phyloP scores from a whole-genome alignment of 1,284 basidiomycete genomes.

The Pseudozyma tsukubaensis region DNA sequence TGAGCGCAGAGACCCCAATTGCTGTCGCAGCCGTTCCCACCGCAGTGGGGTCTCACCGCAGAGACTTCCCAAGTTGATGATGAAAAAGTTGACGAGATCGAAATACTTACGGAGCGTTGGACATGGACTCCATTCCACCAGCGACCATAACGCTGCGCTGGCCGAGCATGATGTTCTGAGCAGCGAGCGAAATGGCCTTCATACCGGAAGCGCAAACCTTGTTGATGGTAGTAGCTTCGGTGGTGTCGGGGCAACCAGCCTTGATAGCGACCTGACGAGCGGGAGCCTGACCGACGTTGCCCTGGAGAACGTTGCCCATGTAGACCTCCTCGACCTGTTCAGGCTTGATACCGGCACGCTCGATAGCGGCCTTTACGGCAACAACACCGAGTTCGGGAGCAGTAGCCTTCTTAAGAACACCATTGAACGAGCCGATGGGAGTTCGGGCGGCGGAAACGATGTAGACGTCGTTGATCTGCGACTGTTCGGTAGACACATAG shows the following conservation, averaged over 20 bases:
- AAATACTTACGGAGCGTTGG: conserved; percentile 69
- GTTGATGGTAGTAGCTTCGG: conserved; percentile 98
- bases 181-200: conserved; percentile 71
- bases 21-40: not conserved
- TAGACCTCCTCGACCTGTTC: conserved; percentile 90
- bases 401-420: conserved; percentile 85
- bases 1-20: too few relatives aligned
- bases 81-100: not conserved
- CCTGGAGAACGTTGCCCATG: conserved; percentile 81
- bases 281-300: conserved; percentile 70
- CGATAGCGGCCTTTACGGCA: conserved; percentile 86
- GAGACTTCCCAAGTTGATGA: too few relatives aligned
- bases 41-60: too few relatives aligned
- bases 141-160: conserved; percentile 70
- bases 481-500: conserved; percentile 10
- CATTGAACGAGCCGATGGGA: conserved; percentile 92
- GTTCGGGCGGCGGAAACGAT: conserved; percentile 95
- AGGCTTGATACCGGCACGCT: conserved; percentile 82
- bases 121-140: conserved; percentile 72
- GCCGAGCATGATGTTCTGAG: conserved; percentile 71
- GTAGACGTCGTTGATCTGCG: conserved; percentile 76
- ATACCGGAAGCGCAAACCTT: conserved; percentile 73
- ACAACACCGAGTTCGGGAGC: conserved; percentile 89
- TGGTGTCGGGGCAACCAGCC: conserved; percentile 83
- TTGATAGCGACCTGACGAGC: conserved; percentile 77